phyloP scores from a whole-genome alignment of 2,329 filamentous ascomycete species.

The Aspergillus pseudoterreus region DNA sequence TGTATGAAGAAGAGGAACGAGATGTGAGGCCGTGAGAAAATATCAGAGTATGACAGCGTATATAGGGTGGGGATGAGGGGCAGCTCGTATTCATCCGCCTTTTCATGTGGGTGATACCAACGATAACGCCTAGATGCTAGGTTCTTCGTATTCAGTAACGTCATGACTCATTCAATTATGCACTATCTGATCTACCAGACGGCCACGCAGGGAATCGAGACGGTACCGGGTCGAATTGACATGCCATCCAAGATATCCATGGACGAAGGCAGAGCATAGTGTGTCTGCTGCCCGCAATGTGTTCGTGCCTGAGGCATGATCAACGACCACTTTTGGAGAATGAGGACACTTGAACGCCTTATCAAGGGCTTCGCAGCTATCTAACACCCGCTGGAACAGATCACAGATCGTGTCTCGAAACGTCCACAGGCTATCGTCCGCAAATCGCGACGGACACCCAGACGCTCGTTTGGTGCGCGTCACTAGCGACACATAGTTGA shows the following conservation, averaged over 20 bases:
- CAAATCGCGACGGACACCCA: not conserved
- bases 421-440: not conserved
- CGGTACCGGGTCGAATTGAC: not conserved
- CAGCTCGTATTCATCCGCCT: not conserved
- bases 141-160: not conserved
- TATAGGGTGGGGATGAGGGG: not conserved
- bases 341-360: not conserved
- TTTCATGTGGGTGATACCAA: not conserved
- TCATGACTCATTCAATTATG: no score
- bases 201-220: not conserved
- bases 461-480: not conserved
- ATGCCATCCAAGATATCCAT: not conserved
- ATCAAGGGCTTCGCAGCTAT: not conserved
- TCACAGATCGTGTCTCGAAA: slow-evolving; percentile 1
- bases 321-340: not conserved
- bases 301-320: not conserved
- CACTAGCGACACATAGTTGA: slow-evolving; percentile 1
- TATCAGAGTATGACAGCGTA: not conserved
- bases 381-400: not conserved
- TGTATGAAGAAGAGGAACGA: not conserved
- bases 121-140: not conserved
- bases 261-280: not conserved
- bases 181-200: not conserved
- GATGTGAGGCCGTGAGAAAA: not conserved
- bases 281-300: not conserved